These are phyloP conservation scores for Dianthus caryophyllus DNA, from an alignment of 148 eudicot species.

Conservation along the genomic window DNA sequence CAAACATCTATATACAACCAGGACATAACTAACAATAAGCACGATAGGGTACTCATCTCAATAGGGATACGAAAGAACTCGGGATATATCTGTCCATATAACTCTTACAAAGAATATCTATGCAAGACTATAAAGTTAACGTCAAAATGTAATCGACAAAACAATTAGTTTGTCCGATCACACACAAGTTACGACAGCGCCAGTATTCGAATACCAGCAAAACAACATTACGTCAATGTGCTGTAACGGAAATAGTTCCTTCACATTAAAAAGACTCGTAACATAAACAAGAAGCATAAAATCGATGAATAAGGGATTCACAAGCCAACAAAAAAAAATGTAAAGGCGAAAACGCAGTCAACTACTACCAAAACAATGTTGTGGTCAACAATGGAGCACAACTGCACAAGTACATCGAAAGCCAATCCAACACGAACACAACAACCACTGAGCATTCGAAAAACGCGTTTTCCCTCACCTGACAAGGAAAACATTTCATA, in stretches of 20 bases:
- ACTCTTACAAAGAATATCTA: too few species aligned
- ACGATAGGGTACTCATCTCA: too few species aligned
- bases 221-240: not conserved
- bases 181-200: not conserved
- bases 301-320: not conserved
- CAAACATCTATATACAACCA: too few species aligned
- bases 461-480: slow-evolving; percentile 40
- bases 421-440: not conserved
- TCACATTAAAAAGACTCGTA: not conserved
- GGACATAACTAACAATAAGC: too few species aligned
- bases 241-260: not conserved
- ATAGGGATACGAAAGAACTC: not conserved
- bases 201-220: not conserved
- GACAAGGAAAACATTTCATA: slow-evolving; percentile 75
- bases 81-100: too few species aligned
- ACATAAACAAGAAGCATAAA: not conserved
- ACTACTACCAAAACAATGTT: not conserved
- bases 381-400: not conserved
- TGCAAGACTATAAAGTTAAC: too few species aligned
- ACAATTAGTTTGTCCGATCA: not conserved
- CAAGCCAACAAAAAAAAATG: not conserved
- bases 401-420: not conserved
- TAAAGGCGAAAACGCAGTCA: not conserved
- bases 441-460: not conserved
- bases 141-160: not conserved